These are phyloP conservation scores for Phyllachora maydis DNA, from an alignment of 2,329 filamentous ascomycete genomes.

Conservation along the genomic window DNA sequence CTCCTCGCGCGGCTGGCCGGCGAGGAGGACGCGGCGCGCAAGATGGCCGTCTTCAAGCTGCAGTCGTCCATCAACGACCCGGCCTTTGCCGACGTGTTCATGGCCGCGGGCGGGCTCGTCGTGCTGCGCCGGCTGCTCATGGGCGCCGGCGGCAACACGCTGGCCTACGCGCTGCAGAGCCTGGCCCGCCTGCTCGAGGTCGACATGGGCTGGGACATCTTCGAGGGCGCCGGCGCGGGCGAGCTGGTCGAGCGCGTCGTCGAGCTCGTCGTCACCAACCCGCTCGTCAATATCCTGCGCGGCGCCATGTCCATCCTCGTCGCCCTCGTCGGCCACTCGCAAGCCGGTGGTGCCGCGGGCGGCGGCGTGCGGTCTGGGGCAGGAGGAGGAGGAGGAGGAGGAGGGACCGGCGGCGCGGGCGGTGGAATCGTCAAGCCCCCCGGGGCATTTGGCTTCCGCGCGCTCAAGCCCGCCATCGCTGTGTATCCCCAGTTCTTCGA, in stretches of 20 bases:
- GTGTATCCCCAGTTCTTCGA: constrained; percentile 88
- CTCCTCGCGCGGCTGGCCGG: constrained; percentile 42
- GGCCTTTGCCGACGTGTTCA: constrained; percentile 91
- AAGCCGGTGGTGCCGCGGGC: too few species aligned
- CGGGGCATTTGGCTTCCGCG: constrained; percentile 67
- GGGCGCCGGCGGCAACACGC: constrained; percentile 72
- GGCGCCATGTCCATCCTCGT: constrained; percentile 95
- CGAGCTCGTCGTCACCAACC: constrained; percentile 83
- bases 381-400: too few species aligned
- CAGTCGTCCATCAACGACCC: constrained; percentile 91
- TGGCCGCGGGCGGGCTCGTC: constrained; percentile 66
- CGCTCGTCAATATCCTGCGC: constrained; percentile 88
- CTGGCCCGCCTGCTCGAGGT: constrained; percentile 77
- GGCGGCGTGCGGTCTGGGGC: constrained; percentile 7
- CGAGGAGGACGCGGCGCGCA: constrained; percentile 76
- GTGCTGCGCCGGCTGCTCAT: constrained; percentile 70
- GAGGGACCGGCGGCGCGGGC: too few species aligned
- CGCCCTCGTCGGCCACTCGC: constrained; percentile 74
- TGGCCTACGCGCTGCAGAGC: constrained; percentile 86
- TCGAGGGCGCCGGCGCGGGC: constrained; percentile 38
- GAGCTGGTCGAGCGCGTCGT: constrained; percentile 62
- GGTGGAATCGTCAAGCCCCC: constrained; percentile 16
- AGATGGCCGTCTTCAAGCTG: constrained; percentile 98
- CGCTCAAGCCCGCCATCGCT: constrained; percentile 77
- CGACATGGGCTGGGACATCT: constrained; percentile 93